These are phyloP conservation scores for Podaxis carcinomalis DNA, from an alignment of 768 basidiomycete species.

Conservation along the genomic window DNA sequence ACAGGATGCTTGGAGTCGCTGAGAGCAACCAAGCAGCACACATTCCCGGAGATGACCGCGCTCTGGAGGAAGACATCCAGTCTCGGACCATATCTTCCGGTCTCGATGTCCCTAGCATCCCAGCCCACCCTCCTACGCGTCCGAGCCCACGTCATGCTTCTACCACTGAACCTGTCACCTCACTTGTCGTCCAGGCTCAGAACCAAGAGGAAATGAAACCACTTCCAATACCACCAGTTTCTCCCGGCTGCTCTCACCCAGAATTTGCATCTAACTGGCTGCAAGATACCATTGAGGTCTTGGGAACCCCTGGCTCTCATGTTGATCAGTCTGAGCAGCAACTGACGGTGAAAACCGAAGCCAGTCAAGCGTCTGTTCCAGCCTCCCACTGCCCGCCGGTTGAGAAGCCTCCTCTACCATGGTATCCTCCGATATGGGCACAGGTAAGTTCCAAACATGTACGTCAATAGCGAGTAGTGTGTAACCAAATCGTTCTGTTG, in stretches of 20 bases:
- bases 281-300: neutral
- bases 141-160: too few species aligned
- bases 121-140: neutral
- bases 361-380: neutral
- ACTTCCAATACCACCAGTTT: neutral
- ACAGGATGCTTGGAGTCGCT: neutral
- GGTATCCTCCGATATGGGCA: conserved; percentile 40
- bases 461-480: neutral
- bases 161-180: too few species aligned
- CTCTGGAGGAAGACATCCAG: neutral
- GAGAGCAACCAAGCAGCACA: neutral
- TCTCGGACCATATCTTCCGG: neutral
- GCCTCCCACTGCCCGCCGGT: neutral
- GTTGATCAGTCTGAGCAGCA: neutral
- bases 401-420: conserved; percentile 16
- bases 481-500: conserved; percentile 6
- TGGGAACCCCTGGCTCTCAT: neutral
- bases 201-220: neutral
- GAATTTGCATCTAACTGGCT: neutral
- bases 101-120: neutral
- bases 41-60: neutral
- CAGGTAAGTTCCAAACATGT: conserved; percentile 24
- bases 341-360: neutral
- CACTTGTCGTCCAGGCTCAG: too few species aligned
- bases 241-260: neutral